Percentiles rank a stretch among this genome's conserved stretches.
Evolutionary conservation across 2,329 filamentous ascomycete genomes (phyloP).

Genomic region (Huntiella savannae): DNA sequence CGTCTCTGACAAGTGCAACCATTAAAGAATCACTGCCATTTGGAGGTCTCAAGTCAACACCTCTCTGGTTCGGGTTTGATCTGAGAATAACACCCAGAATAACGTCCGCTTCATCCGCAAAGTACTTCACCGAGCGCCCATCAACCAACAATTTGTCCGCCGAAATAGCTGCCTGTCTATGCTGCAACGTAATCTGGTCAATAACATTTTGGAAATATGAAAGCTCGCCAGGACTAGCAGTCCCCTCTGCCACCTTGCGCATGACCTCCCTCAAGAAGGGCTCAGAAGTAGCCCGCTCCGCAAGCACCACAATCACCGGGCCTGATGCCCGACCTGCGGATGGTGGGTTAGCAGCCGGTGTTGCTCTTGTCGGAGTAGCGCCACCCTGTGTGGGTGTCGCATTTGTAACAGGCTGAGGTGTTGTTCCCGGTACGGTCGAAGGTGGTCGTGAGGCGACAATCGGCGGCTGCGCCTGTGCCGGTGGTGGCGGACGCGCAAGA

Average conservation of each 20-base stretch:
- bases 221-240: conserved; percentile 51
- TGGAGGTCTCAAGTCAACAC: conserved; percentile 32
- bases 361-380: conserved; percentile 12
- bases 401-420: neutral
- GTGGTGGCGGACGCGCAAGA: neutral
- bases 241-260: conserved; percentile 63
- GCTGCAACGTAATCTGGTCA: conserved; percentile 50
- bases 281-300: conserved; percentile 56
- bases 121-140: conserved; percentile 37
- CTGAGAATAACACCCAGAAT: conserved; percentile 40
- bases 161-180: conserved; percentile 34
- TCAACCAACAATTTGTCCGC: conserved; percentile 36
- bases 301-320: conserved; percentile 63
- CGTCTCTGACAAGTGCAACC: conserved; percentile 36
- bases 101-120: conserved; percentile 36
- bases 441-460: neutral
- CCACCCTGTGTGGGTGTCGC: neutral
- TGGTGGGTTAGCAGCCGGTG: conserved; percentile 10
- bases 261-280: conserved; percentile 57
- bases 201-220: conserved; percentile 65
- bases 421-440: neutral
- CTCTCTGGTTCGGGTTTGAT: conserved; percentile 38
- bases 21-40: conserved; percentile 35
- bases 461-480: neutral
- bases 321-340: conserved; percentile 27